Evolutionary conservation across 2,329 filamentous ascomycete genomes (phyloP).

Genomic region (Tolypocladium endophyticum): DNA sequence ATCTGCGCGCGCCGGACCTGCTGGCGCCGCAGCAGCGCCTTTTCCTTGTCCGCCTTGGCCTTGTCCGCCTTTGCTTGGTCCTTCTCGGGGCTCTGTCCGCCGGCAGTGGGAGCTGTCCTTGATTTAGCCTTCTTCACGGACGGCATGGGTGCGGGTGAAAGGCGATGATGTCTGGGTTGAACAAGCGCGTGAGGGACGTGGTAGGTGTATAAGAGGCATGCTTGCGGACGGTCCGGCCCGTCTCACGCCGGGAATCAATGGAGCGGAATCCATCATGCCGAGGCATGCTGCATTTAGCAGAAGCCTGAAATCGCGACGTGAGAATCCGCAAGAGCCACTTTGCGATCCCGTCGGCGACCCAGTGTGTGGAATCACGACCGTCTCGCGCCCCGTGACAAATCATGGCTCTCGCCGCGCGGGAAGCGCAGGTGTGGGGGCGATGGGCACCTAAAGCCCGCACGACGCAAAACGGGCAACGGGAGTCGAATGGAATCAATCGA

Average conservation of each 20-base stretch:
- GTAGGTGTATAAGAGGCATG: not conserved
- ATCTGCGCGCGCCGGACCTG: conserved; percentile 44
- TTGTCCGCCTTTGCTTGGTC: conserved; percentile 2
- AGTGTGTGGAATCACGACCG: not conserved
- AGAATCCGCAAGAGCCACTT: not conserved
- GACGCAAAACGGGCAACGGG: too few relatives aligned
- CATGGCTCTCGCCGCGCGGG: not conserved
- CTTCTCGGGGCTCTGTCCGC: not conserved
- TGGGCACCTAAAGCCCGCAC: too few relatives aligned
- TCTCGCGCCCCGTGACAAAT: not conserved
- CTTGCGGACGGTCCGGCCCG: not conserved
- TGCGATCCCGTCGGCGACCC: not conserved
- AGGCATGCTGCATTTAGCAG: not conserved
- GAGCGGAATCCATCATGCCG: not conserved
- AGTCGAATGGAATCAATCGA: not conserved
- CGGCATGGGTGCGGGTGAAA: not conserved
- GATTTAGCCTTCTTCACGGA: not conserved
- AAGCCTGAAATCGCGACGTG: not conserved
- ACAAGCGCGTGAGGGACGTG: not conserved
- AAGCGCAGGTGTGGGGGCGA: not conserved
- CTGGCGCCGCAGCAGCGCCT: conserved; percentile 34
- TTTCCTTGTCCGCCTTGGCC: conserved; percentile 19
- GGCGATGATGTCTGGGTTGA: not conserved
- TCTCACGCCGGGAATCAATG: not conserved
- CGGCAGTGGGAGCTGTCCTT: not conserved